Evolutionary conservation across 2,329 filamentous ascomycete genomes (phyloP).

Genomic region (Ophiostoma perfectum): DNA sequence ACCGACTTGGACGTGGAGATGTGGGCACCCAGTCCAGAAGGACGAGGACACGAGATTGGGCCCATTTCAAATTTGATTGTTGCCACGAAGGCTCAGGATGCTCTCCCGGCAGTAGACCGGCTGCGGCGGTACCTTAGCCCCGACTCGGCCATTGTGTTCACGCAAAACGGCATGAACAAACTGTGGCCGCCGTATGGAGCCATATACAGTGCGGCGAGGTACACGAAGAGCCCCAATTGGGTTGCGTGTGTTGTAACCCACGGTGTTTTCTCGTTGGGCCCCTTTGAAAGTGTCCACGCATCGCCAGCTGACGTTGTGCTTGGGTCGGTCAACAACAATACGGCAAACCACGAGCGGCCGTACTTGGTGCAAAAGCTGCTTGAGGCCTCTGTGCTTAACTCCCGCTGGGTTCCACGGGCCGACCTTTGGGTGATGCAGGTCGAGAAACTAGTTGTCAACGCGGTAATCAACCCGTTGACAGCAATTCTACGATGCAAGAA

Average conservation of each 20-base stretch:
- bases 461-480: slow-evolving; percentile 79
- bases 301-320: slow-evolving; percentile 45
- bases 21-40: slow-evolving; percentile 38
- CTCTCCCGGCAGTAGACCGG: slow-evolving; percentile 54
- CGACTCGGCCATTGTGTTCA: slow-evolving; percentile 69
- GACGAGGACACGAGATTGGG: slow-evolving; percentile 27
- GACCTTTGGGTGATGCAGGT: slow-evolving; percentile 62
- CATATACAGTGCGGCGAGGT: slow-evolving; percentile 41
- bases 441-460: slow-evolving; percentile 79
- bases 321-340: slow-evolving; percentile 38
- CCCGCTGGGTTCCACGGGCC: slow-evolving; percentile 36
- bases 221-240: slow-evolving; percentile 54
- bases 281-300: slow-evolving; percentile 50
- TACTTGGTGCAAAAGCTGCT: slow-evolving; percentile 43
- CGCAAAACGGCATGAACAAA: slow-evolving; percentile 82
- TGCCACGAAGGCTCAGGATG: slow-evolving; percentile 66
- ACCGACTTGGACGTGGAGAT: slow-evolving; percentile 48
- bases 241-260: slow-evolving; percentile 61
- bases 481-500: slow-evolving; percentile 72
- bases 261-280: slow-evolving; percentile 47
- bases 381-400: slow-evolving; percentile 41
- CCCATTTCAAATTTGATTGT: slow-evolving; percentile 69
- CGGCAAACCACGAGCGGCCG: slow-evolving; percentile 19
- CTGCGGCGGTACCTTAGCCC: slow-evolving; percentile 58
- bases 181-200: slow-evolving; percentile 50